These are phyloP conservation scores for Xerocomus brunneocitrinus DNA, from an alignment of 768 basidiomycete species.

Conservation along the genomic window DNA sequence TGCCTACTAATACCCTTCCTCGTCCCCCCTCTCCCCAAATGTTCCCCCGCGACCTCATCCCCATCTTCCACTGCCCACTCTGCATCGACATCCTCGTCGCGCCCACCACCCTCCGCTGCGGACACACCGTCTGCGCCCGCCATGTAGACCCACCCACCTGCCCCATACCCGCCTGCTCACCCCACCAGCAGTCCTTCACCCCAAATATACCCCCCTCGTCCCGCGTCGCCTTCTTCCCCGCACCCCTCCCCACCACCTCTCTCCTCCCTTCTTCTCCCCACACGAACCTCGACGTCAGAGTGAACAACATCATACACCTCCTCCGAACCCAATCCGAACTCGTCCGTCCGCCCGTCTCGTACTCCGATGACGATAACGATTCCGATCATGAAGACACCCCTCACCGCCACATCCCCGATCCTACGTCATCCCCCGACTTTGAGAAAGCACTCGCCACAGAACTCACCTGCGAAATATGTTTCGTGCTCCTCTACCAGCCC, in stretches of 20 bases:
- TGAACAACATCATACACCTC: slow-evolving; percentile 52
- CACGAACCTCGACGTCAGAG: slow-evolving; percentile 45
- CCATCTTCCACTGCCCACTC: slow-evolving; percentile 50
- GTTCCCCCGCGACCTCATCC: slow-evolving; percentile 29
- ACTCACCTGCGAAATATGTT: slow-evolving; percentile 90
- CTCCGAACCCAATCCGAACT: slow-evolving; percentile 21
- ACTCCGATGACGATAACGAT: slow-evolving; percentile 33
- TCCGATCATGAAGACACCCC: slow-evolving; percentile 27
- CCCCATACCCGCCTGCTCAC: slow-evolving; percentile 35
- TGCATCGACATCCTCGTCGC: slow-evolving; percentile 40
- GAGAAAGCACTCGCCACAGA: slow-evolving; percentile 62
- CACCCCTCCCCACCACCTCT: slow-evolving; percentile 26
- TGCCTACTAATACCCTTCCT: slow-evolving; percentile 10
- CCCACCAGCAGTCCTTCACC: slow-evolving; percentile 14
- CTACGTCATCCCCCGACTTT: slow-evolving; percentile 34
- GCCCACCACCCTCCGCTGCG: slow-evolving; percentile 68
- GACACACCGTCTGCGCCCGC: slow-evolving; percentile 72
- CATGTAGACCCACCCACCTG: slow-evolving; percentile 40
- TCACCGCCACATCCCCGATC: slow-evolving; percentile 5
- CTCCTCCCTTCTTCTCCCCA: not conserved
- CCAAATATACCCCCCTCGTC: slow-evolving; percentile 42
- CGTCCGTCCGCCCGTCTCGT: slow-evolving; percentile 14
- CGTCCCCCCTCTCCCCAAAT: slow-evolving; percentile 1
- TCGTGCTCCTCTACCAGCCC: slow-evolving; percentile 76
- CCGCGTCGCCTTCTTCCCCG: slow-evolving; percentile 31